Evolutionary conservation across 441 rosid genomes (phyloP), one percentile per base, ranked within the genome.

Genomic region (Euphorbia schlechtendalii): DNA sequence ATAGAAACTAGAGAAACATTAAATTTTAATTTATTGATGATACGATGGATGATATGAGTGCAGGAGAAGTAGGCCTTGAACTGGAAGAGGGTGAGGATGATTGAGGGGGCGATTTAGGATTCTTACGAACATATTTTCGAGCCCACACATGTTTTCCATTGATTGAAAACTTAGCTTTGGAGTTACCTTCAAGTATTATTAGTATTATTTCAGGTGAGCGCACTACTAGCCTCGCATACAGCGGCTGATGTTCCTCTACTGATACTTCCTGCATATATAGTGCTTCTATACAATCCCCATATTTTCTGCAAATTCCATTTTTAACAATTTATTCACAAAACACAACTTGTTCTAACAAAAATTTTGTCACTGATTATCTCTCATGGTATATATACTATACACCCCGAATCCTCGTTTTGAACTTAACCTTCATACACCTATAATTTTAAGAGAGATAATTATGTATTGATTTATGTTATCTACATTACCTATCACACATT

Each of bases 71-170:
- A n/a, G n/a, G n/a, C n/a, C n/a, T n/a, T 1, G 69, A 61, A 20
- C 6, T 59, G 1, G 63, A 17, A 0, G 73, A 17, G 0, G 74
- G 49, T 1, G 72, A 20, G 9, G 68, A 48, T 21, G 68, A 40
- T 3, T 4, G 22, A 8, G 56, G 41, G 2, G 67, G 21, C 0
- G 67, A 46, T 36, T 22, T 67, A 18, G 61, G 36, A n/a, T 28
- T 49, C 55, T 71, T 86, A 12, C 74, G 76, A 43, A 84, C 72
- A 65, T 65, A 91, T 64, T 78, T 89, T 0, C 94, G 68, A n/a
- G 85, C 89, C 89, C 83, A 78, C 24, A 81, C 89, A 69, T 89
- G 96, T 70, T 89, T 91, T 1, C 94, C 92, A 64, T 84, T 81
- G 36, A 89, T 87, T 68, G 74, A 67, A 79, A 78, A 88, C 61